Percentiles rank a stretch among this genome's conserved stretches.
Conservation (phyloP, 805 yeast species). For the Pichia manshurica region DNA sequence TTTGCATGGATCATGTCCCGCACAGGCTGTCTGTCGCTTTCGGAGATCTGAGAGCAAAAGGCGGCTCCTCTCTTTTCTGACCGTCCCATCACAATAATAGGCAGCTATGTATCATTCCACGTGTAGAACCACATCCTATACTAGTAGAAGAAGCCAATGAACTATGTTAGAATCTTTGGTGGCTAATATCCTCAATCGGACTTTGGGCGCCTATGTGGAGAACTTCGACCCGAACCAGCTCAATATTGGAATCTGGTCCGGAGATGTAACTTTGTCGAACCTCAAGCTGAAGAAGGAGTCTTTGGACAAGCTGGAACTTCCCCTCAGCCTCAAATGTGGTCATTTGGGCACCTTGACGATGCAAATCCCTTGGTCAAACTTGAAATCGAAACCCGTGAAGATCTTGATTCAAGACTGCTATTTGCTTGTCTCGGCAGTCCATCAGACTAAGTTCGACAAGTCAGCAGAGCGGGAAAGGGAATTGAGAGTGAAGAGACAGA, state of each 20-base stretch:
- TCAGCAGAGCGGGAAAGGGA: conserved; percentile 57
- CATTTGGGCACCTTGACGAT: conserved; percentile 82
- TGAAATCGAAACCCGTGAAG: conserved; percentile 89
- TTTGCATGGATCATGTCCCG: too few species aligned
- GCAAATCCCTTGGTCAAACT: conserved; percentile 95
- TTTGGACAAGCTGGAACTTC: conserved; percentile 77
- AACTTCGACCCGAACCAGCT: conserved; percentile 93
- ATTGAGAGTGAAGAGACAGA: conserved; percentile 58
- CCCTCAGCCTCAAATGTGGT: conserved; percentile 84
- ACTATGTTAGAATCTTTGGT: conserved; percentile 61
- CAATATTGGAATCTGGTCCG: conserved; percentile 96
- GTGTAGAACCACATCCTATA: too few species aligned
- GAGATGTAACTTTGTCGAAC: conserved; percentile 83
- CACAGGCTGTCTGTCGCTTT: too few species aligned
- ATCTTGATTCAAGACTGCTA: conserved; percentile 82
- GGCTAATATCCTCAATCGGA: conserved; percentile 55
- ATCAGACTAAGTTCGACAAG: conserved; percentile 46
- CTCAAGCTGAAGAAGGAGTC: conserved; percentile 82
- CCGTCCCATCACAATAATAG: too few species aligned
- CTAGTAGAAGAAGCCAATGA: too few species aligned
- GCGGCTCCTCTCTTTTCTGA: too few species aligned
- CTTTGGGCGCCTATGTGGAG: conserved; percentile 75
- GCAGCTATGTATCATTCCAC: too few species aligned
- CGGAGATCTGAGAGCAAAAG: too few species aligned
- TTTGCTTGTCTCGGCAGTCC: conserved; percentile 70